Percentiles rank a stretch among this genome's conserved stretches.
These are phyloP conservation scores for Xylariomycetidae sp. DNA, from an alignment of 2,329 filamentous ascomycete genomes.

Conservation along the genomic window DNA sequence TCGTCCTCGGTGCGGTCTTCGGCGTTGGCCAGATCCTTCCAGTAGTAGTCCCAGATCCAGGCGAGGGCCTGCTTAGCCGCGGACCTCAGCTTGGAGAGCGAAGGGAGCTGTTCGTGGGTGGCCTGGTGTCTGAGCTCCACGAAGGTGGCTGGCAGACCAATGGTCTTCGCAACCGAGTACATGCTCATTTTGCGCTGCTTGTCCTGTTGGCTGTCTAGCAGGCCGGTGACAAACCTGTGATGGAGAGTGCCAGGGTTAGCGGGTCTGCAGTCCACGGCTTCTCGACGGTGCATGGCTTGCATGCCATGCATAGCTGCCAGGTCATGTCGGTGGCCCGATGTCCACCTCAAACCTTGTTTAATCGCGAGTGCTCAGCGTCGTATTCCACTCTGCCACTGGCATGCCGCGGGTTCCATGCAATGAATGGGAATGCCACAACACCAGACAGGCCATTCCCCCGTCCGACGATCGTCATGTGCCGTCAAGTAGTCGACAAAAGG, in stretches of 20 bases:
- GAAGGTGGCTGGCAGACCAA: constrained; percentile 69
- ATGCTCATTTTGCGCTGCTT: constrained; percentile 64
- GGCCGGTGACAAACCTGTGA: constrained; percentile 70
- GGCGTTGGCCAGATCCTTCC: constrained; percentile 46
- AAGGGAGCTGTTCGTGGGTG: constrained; percentile 82
- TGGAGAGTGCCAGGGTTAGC: constrained; percentile 4
- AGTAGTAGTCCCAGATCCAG: constrained; percentile 92
- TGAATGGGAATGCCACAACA: constrained; percentile 1
- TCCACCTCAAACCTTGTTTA: no score
- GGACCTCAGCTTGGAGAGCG: constrained; percentile 63
- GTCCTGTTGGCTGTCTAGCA: constrained; percentile 68
- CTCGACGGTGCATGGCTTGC: no score
- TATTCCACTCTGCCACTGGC: no score
- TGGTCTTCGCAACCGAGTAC: constrained; percentile 63
- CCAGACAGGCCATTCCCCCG: background rate
- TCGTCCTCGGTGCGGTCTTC: constrained; percentile 3
- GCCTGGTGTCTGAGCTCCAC: constrained; percentile 87
- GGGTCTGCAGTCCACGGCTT: constrained; percentile 12
- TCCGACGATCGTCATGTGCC: no score
- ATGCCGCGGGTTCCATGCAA: background rate
- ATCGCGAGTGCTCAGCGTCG: no score
- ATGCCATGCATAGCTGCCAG: no score
- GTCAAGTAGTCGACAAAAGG: constrained; percentile 1
- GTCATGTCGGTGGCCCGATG: no score
- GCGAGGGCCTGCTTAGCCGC: constrained; percentile 64